phyloP scores from a whole-genome alignment of 2,329 filamentous ascomycete genomes.

The Colletotrichum melonis region DNA sequence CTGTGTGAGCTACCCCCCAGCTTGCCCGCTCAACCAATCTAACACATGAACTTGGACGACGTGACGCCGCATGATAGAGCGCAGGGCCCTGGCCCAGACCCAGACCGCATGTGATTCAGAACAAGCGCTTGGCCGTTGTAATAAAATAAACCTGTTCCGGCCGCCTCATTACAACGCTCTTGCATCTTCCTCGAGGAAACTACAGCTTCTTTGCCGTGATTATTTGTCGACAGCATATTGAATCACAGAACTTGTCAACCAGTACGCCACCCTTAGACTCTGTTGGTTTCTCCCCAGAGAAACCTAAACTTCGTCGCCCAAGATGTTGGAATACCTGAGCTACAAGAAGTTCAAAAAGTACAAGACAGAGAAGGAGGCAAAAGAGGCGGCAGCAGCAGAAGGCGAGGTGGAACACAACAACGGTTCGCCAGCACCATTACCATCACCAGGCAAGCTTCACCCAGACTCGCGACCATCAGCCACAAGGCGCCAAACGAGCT shows the following conservation, averaged over 20 bases:
- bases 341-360: slow-evolving; percentile 73
- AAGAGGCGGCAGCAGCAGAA: slow-evolving; percentile 40
- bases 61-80: slow-evolving; percentile 10
- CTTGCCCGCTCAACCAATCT: slow-evolving; percentile 13
- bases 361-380: slow-evolving; percentile 59
- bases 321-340: slow-evolving; percentile 72
- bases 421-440: slow-evolving; percentile 5
- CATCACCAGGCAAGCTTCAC: slow-evolving; percentile 1
- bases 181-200: neutral
- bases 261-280: no score
- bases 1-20: slow-evolving; percentile 35
- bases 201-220: neutral
- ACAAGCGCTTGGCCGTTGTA: slow-evolving; percentile 26
- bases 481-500: slow-evolving; percentile 35
- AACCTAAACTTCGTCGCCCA: neutral
- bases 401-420: slow-evolving; percentile 33
- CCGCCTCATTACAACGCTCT: neutral
- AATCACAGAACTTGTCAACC: slow-evolving; percentile 36
- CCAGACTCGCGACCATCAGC: slow-evolving; percentile 25
- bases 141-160: slow-evolving; percentile 24
- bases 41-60: slow-evolving; percentile 16
- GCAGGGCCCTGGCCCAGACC: slow-evolving; percentile 5
- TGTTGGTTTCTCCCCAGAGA: neutral
- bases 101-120: slow-evolving; percentile 33
- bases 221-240: neutral